A percentile compares a stretch with the other conserved stretches of the same genome.
Conservation (phyloP, 345 rosid genomes). For the Physaria fendleri region DNA sequence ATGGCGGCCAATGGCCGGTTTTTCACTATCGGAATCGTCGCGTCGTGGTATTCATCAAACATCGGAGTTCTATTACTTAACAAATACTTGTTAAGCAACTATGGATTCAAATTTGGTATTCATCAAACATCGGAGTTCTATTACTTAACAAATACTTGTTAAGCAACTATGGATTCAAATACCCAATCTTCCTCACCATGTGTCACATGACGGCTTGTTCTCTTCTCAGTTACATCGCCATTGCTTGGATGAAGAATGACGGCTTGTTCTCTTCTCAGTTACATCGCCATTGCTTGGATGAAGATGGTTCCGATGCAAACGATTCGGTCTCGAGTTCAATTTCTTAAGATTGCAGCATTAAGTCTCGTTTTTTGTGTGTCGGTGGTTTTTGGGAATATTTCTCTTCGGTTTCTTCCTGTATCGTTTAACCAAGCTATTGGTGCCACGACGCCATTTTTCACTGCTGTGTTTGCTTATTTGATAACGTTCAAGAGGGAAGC, state of each 20-base stretch:
- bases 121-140: slow-evolving; percentile 59
- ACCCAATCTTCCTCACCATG: slow-evolving; percentile 71
- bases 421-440: slow-evolving; percentile 71
- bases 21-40: slow-evolving; percentile 48
- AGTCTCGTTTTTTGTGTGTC: too few species aligned
- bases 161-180: slow-evolving; percentile 65
- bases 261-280: slow-evolving; percentile 57
- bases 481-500: slow-evolving; percentile 53
- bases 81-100: slow-evolving; percentile 61
- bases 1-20: slow-evolving; percentile 29
- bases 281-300: slow-evolving; percentile 50
- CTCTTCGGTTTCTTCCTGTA: too few species aligned
- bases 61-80: slow-evolving; percentile 61
- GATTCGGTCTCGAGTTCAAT: slow-evolving; percentile 45
- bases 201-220: slow-evolving; percentile 76
- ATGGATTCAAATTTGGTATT: too few species aligned
- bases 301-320: slow-evolving; percentile 68
- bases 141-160: slow-evolving; percentile 61
- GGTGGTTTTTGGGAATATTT: too few species aligned
- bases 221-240: slow-evolving; percentile 47
- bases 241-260: slow-evolving; percentile 60
- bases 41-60: slow-evolving; percentile 57
- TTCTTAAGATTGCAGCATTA: slow-evolving; percentile 50
- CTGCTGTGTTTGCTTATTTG: slow-evolving; percentile 59
- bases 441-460: slow-evolving; percentile 67